phyloP scores from a whole-genome alignment of 768 basidiomycete genomes.

The Serendipita indica region DNA sequence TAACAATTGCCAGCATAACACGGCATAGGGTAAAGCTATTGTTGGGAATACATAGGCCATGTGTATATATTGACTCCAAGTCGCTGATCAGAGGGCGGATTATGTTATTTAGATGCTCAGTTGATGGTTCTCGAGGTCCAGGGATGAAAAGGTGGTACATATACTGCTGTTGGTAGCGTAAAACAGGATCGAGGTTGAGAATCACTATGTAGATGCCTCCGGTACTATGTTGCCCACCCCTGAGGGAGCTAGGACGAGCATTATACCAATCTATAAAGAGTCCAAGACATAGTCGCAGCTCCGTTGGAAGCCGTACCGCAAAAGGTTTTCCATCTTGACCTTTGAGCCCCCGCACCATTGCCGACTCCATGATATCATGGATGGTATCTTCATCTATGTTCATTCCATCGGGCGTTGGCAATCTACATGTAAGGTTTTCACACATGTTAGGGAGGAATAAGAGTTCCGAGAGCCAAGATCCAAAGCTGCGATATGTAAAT shows the following conservation, averaged over 20 bases:
- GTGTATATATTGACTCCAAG: neutral
- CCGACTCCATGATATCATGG: neutral
- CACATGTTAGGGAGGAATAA: too few species aligned
- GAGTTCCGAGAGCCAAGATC: too few species aligned
- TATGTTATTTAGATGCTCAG: neutral
- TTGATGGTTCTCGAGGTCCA: neutral
- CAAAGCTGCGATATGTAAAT: too few species aligned
- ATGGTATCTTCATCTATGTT: too few species aligned
- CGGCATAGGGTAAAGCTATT: neutral
- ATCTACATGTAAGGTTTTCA: too few species aligned
- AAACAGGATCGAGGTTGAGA: neutral
- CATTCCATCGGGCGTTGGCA: too few species aligned
- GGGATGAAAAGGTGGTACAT: neutral
- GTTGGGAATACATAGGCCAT: neutral
- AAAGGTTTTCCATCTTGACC: neutral
- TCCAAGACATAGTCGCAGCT: neutral
- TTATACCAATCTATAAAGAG: neutral
- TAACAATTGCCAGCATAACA: neutral
- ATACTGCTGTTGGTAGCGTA: neutral
- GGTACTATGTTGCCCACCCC: neutral
- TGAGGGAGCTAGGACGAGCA: neutral
- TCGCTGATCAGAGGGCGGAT: neutral
- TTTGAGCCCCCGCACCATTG: neutral
- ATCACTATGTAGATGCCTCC: neutral
- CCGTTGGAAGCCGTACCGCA: neutral